Base-by-base conservation (phyloP, 1,139 yeast genomes). In the Hyphopichia fennica region DNA sequence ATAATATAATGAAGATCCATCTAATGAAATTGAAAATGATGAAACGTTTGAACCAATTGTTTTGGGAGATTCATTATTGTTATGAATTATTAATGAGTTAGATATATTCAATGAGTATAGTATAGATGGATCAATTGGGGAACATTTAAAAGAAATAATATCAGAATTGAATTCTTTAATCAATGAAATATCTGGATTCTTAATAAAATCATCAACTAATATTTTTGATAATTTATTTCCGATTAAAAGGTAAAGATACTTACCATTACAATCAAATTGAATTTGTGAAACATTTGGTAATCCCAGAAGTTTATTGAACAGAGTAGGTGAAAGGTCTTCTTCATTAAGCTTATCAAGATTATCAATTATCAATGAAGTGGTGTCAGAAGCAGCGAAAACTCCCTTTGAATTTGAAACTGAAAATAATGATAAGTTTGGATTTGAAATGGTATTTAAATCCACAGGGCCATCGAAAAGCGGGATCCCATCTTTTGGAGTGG, bases 321-420 rank as follows among this genome's bases (percentile, higher is more conserved):
- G 33, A n/a, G 10, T 13, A 17, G 40, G 30, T 18, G 34, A 13
- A 27, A 34, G 14, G 22, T 36, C 39, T 4, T 3, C 16, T 10
- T 34, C 35, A 16, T 34, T 39, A 9, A 39, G 49, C 41, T 3
- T 40, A 10, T 16, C 35, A 17, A 41, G 22, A 11, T 27, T 32
- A 34, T 31, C 38, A 25, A 38, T 27, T 7, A 41, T 16, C 23
- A 60, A 48, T 28, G 41, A 31, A 4, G 48, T 42, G 13, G 62
- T 52, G 46, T 70, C 63, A n/a, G 76, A 67, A 29, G 62, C 60
- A 10, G 70, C 75, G 45, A 63, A 59, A 20, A 57, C 42, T 6
- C 57, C 53, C 17, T 51, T 45, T 10, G 44, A 25, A 41, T 66
- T 60, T 14, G 65, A 62, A 10, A 69, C 53, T 27, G 67, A 57